Evolutionary conservation across 495 filamentous ascomycete genomes (phyloP).

Genomic region (Aspergillus affinis): DNA sequence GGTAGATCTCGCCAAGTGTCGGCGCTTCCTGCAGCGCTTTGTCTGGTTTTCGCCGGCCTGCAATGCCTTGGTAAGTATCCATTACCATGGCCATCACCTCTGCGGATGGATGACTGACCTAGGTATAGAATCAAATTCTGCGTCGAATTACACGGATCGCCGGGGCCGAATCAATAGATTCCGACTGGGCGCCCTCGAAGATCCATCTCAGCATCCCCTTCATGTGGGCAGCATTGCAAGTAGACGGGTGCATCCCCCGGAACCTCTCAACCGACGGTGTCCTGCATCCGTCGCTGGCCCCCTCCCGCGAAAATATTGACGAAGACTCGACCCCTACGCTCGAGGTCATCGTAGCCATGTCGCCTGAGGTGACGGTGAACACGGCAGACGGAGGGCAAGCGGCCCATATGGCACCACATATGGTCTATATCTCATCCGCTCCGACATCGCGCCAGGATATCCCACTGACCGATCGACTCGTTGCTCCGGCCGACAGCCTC

Average conservation of each 20-base stretch:
- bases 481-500: constrained; percentile 44
- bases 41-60: constrained; percentile 41
- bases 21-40: constrained; percentile 42
- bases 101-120: not conserved
- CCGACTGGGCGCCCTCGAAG: constrained; percentile 47
- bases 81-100: not conserved
- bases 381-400: constrained; percentile 45
- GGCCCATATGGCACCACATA: constrained; percentile 34
- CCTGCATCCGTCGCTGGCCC: constrained; percentile 34
- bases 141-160: constrained; percentile 44
- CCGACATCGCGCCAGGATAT: constrained; percentile 25
- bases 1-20: constrained; percentile 45
- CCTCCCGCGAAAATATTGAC: constrained; percentile 27
- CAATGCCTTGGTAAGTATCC: constrained; percentile 31
- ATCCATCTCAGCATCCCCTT: constrained; percentile 50
- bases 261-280: constrained; percentile 26
- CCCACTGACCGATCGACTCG: constrained; percentile 27
- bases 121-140: constrained; percentile 36
- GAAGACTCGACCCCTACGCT: constrained; percentile 31
- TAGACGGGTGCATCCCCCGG: constrained; percentile 31
- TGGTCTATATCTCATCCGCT: constrained; percentile 24
- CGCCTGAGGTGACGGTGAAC: constrained; percentile 44
- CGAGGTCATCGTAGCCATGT: constrained; percentile 47
- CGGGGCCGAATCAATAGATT: constrained; percentile 42
- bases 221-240: constrained; percentile 50